Base-by-base conservation (phyloP, 495 filamentous ascomycete species). In the Trichocladium uniseriatum region DNA sequence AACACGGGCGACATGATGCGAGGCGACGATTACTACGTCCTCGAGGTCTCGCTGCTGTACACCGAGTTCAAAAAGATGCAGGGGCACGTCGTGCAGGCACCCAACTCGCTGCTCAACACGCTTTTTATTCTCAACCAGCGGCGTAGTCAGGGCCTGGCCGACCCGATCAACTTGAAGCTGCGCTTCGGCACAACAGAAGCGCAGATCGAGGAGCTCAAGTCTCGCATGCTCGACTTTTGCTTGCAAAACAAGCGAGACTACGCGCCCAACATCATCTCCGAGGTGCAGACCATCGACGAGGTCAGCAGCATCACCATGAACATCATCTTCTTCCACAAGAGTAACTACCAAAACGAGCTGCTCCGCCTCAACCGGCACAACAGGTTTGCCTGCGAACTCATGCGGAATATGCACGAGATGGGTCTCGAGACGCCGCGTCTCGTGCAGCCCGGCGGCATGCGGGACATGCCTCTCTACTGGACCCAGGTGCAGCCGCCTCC, bases 21-120 rank as follows among this genome's bases (percentile, higher is more conserved):
- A 15, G 89, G 89, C 20, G 90, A 96, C 60, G 89, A 95, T 57
- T 96, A 95, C 69, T 94, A 95, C 51, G 89, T 98, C 45, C 90
- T 94, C 48, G 87, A 95, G 54, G 90, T 96, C 38, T 84, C 89
- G 7, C 73, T 97, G n/a, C 78, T 98, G 9, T 95, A 89, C 60
- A 96, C 92, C 22, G 92, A 96, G 60, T 95, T 96, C 72, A 96
- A 95, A 71, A 97, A 96, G 70, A 89, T 95, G 82, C 83, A 95
- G 60, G 91, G 91, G 11, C 89, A 95, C 53, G 80, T 95, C 13
- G 91, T 97, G 3, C 91, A 97, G 63, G 92, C 91, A 0, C 92
- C 92, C 4, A 97, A 97, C 74, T 91, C 82, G 48, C 83, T 95
- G 43, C 76, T 97, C 21, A 97, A 96, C 59, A 86, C 80, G 0